Base-by-base conservation (phyloP, 306 rosid genomes). In the Trifolium pratense region DNA sequence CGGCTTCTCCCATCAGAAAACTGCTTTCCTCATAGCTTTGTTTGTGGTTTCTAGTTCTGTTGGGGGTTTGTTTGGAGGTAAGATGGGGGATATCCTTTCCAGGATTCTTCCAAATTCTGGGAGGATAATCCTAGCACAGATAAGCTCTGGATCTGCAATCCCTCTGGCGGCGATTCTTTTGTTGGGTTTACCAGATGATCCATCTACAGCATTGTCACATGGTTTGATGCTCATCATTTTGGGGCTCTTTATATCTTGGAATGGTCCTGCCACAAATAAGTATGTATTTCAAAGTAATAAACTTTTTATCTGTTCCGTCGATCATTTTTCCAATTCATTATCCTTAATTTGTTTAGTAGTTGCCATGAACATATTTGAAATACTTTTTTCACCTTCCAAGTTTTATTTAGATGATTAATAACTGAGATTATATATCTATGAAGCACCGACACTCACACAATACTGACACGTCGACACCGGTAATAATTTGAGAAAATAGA, bases 31-130 rank as follows among this genome's bases (percentile, higher is more conserved):
- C 23, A 71, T 91, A 3, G 93, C 79, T 68, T 74, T 87, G 75
- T 94, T 94, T 83, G 91, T 91, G 71, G 82, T 90, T 62, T 88
- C 87, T 15, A 69, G 85, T 79, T 91, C 95, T 18, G 43, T 90
- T 62, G 99, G 99, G 32, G 95, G 96, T 43, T 80, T 94, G 63
- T 94, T 94, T 76, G 99, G 96, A 43, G 99, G 99, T 45, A 86
- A 77, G 73, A 87, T 90, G 89, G 97, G 97, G 43, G 97, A 94
- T 85, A 66, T 86, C 66, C 89, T 94, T 65, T 89, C 97, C 26
- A 76, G 59, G 11, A 89, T 57, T 43, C 79, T 85, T 58, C 99
- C 96, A 2, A 87, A 94, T 59, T 84, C 93, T 6, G 99, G 99
- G 72, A 91, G 96, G 91, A 89, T 91, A 40, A 80, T 91, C 64